These are phyloP conservation scores for Handroanthus guayacan DNA, from an alignment of 257 asterid genomes.

Conservation along the genomic window DNA sequence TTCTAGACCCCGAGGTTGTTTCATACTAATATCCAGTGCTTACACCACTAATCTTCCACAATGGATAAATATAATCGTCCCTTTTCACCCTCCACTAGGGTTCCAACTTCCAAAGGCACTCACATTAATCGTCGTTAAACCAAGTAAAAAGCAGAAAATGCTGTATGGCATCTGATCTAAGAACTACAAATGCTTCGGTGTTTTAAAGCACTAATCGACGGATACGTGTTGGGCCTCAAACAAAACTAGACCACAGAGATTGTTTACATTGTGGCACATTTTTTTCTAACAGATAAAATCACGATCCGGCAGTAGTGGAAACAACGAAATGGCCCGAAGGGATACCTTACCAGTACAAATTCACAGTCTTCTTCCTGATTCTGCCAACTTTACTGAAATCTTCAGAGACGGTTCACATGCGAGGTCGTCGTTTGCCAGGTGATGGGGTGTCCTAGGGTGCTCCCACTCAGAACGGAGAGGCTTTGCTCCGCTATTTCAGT, in stretches of 20 bases:
- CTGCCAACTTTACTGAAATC: conserved; percentile 6
- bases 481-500: too few species aligned
- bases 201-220: conserved; percentile 13
- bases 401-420: neutral
- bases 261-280: neutral
- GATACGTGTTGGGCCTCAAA: neutral
- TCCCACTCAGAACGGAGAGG: too few species aligned
- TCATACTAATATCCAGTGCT: neutral
- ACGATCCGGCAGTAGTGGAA: neutral
- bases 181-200: neutral
- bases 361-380: neutral
- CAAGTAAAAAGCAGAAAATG: neutral
- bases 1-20: neutral
- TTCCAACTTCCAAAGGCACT: neutral
- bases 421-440: neutral
- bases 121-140: neutral
- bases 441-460: neutral
- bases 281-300: neutral
- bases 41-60: neutral
- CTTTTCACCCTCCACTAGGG: conserved; percentile 1
- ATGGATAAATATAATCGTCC: neutral
- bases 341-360: conserved; percentile 22
- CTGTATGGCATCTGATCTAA: neutral
- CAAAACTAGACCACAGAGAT: neutral
- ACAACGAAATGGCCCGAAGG: neutral